A percentile compares a stretch with the other conserved stretches of the same genome.
These are phyloP conservation scores for Sarocladium strictum DNA, from an alignment of 2,329 filamentous ascomycete genomes.

Conservation along the genomic window DNA sequence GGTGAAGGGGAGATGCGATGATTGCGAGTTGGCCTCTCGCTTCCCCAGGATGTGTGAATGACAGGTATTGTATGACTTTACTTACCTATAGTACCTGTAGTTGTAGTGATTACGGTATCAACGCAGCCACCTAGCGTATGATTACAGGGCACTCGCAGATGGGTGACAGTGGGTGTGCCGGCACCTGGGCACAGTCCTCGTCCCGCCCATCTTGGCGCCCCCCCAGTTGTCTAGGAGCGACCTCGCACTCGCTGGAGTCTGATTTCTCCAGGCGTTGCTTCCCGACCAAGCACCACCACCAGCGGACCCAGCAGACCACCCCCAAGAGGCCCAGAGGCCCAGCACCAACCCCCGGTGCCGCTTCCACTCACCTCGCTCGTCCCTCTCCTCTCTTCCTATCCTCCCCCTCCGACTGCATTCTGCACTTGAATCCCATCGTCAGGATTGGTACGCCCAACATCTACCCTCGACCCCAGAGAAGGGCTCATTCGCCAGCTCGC, in stretches of 20 bases:
- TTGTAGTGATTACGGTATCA: no score
- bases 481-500: neutral
- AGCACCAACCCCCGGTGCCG: neutral
- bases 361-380: neutral
- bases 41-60: neutral
- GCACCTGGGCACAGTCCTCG: neutral
- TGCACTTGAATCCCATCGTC: neutral
- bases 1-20: neutral
- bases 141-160: neutral
- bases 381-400: neutral
- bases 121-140: no score
- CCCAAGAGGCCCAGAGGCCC: neutral
- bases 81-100: no score
- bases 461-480: neutral
- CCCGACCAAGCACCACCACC: no score
- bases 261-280: no score
- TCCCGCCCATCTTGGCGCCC: neutral
- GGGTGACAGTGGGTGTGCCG: neutral
- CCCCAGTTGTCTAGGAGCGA: neutral
- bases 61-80: no score
- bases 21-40: neutral
- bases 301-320: no score
- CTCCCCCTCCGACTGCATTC: neutral
- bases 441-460: conserved; percentile 5
- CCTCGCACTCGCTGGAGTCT: neutral